Evolutionary conservation across 805 yeast species (phyloP), one percentile per base, ranked within the genome.

Genomic region (Starmerella asiatica): DNA sequence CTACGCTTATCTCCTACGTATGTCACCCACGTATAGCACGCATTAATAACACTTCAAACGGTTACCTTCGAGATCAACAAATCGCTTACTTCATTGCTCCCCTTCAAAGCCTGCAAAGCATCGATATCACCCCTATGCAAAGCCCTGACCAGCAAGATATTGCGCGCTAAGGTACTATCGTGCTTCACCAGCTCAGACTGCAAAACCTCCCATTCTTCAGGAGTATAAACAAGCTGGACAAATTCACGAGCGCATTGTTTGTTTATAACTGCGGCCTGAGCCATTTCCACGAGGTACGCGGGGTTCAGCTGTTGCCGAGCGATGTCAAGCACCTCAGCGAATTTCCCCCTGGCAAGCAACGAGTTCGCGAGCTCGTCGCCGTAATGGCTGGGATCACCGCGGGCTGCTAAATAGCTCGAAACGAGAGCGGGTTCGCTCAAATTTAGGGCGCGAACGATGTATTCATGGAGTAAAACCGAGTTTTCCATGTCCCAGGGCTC

Each of bases 161-260:
- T 18, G 4, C 32, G 34, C 15, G 50, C 51, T 8, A 34, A 29
- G 11, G 30, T 19, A 12, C 14, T 29, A 11, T 38, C 36, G 30
- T 41, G 39, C 19, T 26, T 34, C 17, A 34, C 16, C 20, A 48
- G 42, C 31, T 35, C 38, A 3, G 31, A 42, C 21, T 29, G 24
- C 3, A 48, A 19, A 5, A 37, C 31, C 24, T 21, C 26, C 52
- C 52, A 48, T 30, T 48, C 51, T 20, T 40, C 48, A 12, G 43
- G 26, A 9, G 44, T 39, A 35, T 33, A 41, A 12, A 45, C 32
- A 20, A 47, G 43, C 43, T 48, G 51, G n/a, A 51, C 48, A 3
- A 48, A 39, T 26, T 36, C 45, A 18, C 30, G 15, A 11, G 43
- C 36, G 16, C 20, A 31, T 9, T 19, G 31, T 37, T 36, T 33